Conservation (phyloP, 148 eudicot genomes). For the Arbutus unedo region DNA sequence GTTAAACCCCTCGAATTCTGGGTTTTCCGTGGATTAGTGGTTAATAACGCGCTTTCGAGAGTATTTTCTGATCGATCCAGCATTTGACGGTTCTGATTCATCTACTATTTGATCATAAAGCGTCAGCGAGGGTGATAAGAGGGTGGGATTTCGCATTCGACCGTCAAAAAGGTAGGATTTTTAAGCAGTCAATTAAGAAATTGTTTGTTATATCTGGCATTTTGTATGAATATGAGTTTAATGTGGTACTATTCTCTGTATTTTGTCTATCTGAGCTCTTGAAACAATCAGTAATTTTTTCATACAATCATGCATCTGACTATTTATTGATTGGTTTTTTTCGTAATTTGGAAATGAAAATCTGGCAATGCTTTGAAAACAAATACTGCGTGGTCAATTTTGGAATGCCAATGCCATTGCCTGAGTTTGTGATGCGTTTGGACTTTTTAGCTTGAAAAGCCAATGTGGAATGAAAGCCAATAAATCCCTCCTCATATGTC, state of each 20-base stretch:
- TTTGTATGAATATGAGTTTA: neutral
- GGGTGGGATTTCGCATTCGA: too few species aligned
- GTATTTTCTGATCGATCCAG: neutral
- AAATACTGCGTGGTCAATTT: neutral
- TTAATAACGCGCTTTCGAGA: neutral
- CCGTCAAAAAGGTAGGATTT: neutral
- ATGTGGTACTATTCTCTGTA: neutral
- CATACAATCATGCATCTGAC: neutral
- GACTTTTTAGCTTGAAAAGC: neutral
- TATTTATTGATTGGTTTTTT: neutral
- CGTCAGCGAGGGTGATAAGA: neutral
- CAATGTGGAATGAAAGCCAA: neutral
- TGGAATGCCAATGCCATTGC: neutral
- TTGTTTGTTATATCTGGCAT: neutral
- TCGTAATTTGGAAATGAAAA: neutral
- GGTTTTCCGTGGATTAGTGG: neutral
- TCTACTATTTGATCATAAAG: neutral
- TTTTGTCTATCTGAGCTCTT: neutral
- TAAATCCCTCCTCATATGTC: neutral
- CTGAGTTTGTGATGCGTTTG: conserved; percentile 1
- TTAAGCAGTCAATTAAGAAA: neutral
- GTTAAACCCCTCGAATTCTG: neutral
- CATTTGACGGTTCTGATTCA: neutral
- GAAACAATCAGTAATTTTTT: neutral
- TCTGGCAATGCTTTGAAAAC: neutral